Evolutionary conservation across 805 yeast species (phyloP).

Genomic region (Kodamaea hsintzibuensis): DNA sequence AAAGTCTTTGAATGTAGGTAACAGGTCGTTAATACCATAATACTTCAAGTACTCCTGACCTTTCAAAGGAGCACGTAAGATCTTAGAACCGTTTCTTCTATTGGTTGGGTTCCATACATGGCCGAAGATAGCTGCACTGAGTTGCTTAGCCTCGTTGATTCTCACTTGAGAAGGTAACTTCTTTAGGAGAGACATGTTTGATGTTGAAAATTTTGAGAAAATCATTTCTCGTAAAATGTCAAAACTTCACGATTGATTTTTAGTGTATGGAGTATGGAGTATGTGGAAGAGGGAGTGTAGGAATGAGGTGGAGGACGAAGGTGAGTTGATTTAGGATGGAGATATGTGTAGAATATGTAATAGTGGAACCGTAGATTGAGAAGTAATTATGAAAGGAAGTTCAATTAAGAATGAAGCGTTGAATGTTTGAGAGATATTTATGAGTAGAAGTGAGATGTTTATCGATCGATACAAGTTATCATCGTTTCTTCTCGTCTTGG

Average conservation of each 20-base stretch:
- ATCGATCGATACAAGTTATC: too few relatives aligned
- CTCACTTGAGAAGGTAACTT: slow-evolving; percentile 45
- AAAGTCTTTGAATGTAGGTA: slow-evolving; percentile 63
- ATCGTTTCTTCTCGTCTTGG: too few relatives aligned
- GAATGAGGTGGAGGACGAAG: too few relatives aligned
- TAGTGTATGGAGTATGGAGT: too few relatives aligned
- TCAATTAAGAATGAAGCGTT: too few relatives aligned
- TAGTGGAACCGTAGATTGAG: too few relatives aligned
- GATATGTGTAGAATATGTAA: too few relatives aligned
- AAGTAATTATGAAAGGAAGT: too few relatives aligned
- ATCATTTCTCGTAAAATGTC: neutral
- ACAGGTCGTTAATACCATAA: slow-evolving; percentile 68
- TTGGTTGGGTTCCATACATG: slow-evolving; percentile 67
- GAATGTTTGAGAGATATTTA: too few relatives aligned
- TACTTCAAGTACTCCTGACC: slow-evolving; percentile 73
- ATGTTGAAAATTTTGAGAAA: neutral
- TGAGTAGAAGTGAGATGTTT: too few relatives aligned
- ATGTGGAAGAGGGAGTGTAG: neutral
- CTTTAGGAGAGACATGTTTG: slow-evolving; percentile 27
- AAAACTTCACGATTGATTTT: too few relatives aligned
- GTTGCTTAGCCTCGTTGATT: slow-evolving; percentile 55
- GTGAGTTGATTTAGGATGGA: too few relatives aligned
- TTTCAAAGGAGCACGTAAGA: slow-evolving; percentile 63
- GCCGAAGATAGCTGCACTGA: slow-evolving; percentile 67
- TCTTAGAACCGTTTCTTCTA: slow-evolving; percentile 71